A percentile compares a stretch with the other conserved stretches of the same genome.
Conservation (phyloP, 1,284 basidiomycete genomes). For the Athelia sp. region DNA sequence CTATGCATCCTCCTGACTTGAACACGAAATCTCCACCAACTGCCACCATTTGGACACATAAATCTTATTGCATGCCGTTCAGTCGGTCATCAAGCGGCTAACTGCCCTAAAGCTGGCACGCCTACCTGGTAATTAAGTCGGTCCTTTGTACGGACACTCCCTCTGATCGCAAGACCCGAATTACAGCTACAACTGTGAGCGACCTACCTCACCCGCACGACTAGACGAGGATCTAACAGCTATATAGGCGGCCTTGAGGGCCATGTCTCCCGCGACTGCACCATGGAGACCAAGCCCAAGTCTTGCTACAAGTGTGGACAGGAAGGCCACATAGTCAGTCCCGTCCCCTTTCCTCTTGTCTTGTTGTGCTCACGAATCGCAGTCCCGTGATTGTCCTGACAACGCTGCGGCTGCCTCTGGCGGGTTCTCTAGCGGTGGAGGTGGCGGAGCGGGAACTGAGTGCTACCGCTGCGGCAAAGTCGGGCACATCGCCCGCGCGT, state of each 20-base stretch:
- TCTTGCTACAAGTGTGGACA: constrained; percentile 83
- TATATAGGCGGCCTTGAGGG: constrained; percentile 64
- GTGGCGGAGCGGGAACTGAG: constrained; percentile 45
- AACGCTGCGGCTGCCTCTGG: constrained; percentile 24
- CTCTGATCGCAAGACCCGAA: constrained; percentile 2
- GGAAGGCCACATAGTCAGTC: constrained; percentile 70
- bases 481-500: constrained; percentile 84
- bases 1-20: constrained; percentile 6
- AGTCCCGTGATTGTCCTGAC: constrained; percentile 81
- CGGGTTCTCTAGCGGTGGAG: constrained; percentile 19
- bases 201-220: constrained; percentile 1
- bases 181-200: constrained; percentile 71
- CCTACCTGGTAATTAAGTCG: constrained; percentile 62
- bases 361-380: constrained; percentile 6
- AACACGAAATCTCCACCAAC: constrained; percentile 6
- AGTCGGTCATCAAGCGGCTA: constrained; percentile 80
- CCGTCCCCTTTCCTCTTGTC: neutral
- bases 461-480: constrained; percentile 86
- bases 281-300: constrained; percentile 72
- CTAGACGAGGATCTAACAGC: constrained; percentile 4
- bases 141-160: neutral
- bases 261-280: constrained; percentile 75
- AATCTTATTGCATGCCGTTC: constrained; percentile 7
- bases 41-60: constrained; percentile 5
- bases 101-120: constrained; percentile 74